Base-by-base conservation (phyloP, 805 yeast genomes). In the Pichia rugopelliculosa region DNA sequence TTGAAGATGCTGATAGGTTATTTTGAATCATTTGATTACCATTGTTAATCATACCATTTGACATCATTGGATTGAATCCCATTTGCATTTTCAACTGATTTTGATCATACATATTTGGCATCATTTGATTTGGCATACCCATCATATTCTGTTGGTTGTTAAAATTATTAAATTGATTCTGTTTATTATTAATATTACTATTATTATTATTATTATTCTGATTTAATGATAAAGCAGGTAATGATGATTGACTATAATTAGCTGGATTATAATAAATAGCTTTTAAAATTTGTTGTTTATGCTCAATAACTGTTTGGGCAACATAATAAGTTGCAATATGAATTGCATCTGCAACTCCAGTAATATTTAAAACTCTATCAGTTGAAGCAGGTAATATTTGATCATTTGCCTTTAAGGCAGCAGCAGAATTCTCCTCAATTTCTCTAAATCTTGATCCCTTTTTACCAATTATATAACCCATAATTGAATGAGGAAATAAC, bases 281-380 rank as follows among this genome's bases (percentile, higher is more conserved):
- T 56, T 80, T 81, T n/a, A 74, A 66, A 56, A 76, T 74, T 53
- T 77, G 74, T 52, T 75, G 79, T 51, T 76, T 75, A 58, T 81
- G 82, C 53, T 80, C 83, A 44, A 80, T 60, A 46, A 82, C 72
- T 3, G 85, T 82, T 61, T 81, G 84, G 1, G 85, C 80, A 47
- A 85, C 73, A 60, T 82, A 84, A 64, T 82, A 86, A 0, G 81
- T 71, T 10, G 96, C 96, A 55, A 87, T 85, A 59, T 86, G 95
- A 38, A 88, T 77, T 2, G 96, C 89, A 66, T 87, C 95, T 1
- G 89, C 88, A 13, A 85, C 91, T 7, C 96, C 96, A 6, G 75
- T 70, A 8, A 87, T 75, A 22, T 80, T 72, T 42, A 88, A 68
- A 20, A 84, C 71, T 49, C 95, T 73, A 61, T 88, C 96, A 15